Percentiles rank a stretch among this genome's conserved stretches.
Evolutionary conservation across 805 yeast genomes (phyloP).

Genomic region (Yamadazyma laniorum): DNA sequence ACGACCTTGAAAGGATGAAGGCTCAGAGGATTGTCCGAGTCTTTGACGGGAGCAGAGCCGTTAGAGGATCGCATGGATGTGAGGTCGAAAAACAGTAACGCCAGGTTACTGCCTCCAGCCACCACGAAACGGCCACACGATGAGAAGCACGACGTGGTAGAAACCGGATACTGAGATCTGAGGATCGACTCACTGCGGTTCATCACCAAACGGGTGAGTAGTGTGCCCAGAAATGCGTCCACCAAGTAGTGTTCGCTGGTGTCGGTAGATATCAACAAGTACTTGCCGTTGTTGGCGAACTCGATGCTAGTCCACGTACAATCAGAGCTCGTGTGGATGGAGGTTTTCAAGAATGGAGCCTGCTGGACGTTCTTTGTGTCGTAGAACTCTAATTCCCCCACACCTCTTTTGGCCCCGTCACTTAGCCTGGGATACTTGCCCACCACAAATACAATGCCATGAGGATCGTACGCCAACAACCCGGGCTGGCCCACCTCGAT

Average conservation of each 20-base stretch:
- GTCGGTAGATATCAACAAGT: slow-evolving; percentile 55
- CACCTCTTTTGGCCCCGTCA: not conserved
- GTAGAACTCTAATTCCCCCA: slow-evolving; percentile 47
- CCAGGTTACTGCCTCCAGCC: slow-evolving; percentile 28
- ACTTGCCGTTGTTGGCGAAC: slow-evolving; percentile 75
- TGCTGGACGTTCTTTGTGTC: slow-evolving; percentile 58
- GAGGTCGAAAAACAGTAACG: slow-evolving; percentile 31
- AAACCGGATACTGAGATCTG: slow-evolving; percentile 27
- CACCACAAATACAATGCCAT: slow-evolving; percentile 77
- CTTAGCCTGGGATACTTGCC: slow-evolving; percentile 24
- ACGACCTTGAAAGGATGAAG: slow-evolving; percentile 25
- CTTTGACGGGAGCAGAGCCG: slow-evolving; percentile 14
- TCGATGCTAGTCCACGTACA: slow-evolving; percentile 63
- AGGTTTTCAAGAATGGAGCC: slow-evolving; percentile 46
- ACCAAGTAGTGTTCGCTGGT: slow-evolving; percentile 55
- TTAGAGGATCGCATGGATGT: slow-evolving; percentile 21
- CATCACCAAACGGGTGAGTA: slow-evolving; percentile 2
- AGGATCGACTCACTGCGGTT: not conserved
- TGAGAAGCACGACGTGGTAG: slow-evolving; percentile 35
- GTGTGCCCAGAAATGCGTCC: slow-evolving; percentile 49
- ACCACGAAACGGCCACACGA: slow-evolving; percentile 41
- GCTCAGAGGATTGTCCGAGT: slow-evolving; percentile 19
- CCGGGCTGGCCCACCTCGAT: slow-evolving; percentile 52
- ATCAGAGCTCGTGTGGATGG: slow-evolving; percentile 15
- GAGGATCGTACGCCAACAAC: slow-evolving; percentile 74